Evolutionary conservation across 2,329 filamentous ascomycete species (phyloP), one percentile per base, ranked within the genome.

Genomic region (Talaromyces funiculosus): DNA sequence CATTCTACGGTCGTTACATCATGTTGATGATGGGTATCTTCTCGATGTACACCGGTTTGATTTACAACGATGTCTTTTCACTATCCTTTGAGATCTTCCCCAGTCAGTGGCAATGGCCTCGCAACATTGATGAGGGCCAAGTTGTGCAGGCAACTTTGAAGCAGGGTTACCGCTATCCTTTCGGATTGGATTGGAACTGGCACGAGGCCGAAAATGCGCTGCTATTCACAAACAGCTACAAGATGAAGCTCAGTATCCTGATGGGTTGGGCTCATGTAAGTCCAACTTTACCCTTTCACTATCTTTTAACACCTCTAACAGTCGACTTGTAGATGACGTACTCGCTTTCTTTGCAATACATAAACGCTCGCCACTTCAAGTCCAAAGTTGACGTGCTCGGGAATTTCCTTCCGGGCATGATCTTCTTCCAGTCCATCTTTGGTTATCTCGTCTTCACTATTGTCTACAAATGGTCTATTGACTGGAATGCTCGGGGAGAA

Each of bases 231-330:
- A 99, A 99, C 88, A 95, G 90, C 77, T 95, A 94, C 84, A 99
- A 99, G 87, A 99, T 99, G 94, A 99, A 99, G 83, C 90, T 99
- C 78, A 95, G 90, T 80, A 97, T 99, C 73, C 85, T 99, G 66
- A 84, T 99, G 66, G 94, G 95, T 75, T 99, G 95, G 94, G 86
- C 86, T 62, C 92, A 97, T 80, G 78, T 80, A 73, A 72, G 77
- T 63, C 7, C 54, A 20, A 24, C 3, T 40, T 26, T 24, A 35
- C 58, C 22, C 14, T 31, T 29, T 33, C 8, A 14, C n/a, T 5
- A 49, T n/a, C 7, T 1, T 18, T 49, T 49, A 31, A 54, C 2
- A n/a, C 14, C 29, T 35, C 49, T 45, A 43, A 45, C 24, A 18
- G 42, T 20, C 18, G 64, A 53, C 65, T n/a, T 58, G 42, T 68